A percentile compares a stretch with the other conserved stretches of the same genome.
Conservation (phyloP, 805 yeast species). For the Lipomyces yamanashiensis region DNA sequence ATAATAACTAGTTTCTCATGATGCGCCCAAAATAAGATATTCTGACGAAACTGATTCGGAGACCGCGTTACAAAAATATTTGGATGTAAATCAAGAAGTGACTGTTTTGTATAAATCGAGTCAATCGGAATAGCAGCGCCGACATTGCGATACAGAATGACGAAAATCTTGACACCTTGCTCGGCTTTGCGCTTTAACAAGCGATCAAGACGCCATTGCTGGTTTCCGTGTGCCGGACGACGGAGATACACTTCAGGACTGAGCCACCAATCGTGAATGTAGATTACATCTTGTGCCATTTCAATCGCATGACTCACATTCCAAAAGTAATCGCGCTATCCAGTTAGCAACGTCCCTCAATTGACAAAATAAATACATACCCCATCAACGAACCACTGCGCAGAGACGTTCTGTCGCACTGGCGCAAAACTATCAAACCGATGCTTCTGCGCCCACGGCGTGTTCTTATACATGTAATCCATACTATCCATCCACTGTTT, state of each 20-base stretch:
- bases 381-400: constrained; percentile 97
- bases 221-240: constrained; percentile 94
- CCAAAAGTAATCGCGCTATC: constrained; percentile 86
- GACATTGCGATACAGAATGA: constrained; percentile 90
- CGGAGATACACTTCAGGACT: constrained; percentile 92
- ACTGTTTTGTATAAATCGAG: constrained; percentile 92
- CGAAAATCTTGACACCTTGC: constrained; percentile 91
- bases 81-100: constrained; percentile 79
- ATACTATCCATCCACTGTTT: constrained; percentile 78
- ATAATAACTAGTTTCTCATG: constrained; percentile 89
- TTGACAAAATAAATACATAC: constrained; percentile 18
- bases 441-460: constrained; percentile 73
- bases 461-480: constrained; percentile 64
- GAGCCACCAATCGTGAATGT: constrained; percentile 98
- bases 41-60: constrained; percentile 91
- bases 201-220: constrained; percentile 90
- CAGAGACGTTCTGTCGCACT: constrained; percentile 77
- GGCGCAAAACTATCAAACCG: constrained; percentile 95
- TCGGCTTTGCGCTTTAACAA: constrained; percentile 86
- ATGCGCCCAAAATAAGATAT: constrained; percentile 98
- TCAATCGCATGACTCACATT: constrained; percentile 89
- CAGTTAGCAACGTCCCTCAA: not conserved
- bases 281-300: constrained; percentile 91
- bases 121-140: constrained; percentile 93
- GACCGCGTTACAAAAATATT: constrained; percentile 91